Base-by-base conservation (phyloP, 1,284 basidiomycete species). In the Ustilago cynodontis region DNA sequence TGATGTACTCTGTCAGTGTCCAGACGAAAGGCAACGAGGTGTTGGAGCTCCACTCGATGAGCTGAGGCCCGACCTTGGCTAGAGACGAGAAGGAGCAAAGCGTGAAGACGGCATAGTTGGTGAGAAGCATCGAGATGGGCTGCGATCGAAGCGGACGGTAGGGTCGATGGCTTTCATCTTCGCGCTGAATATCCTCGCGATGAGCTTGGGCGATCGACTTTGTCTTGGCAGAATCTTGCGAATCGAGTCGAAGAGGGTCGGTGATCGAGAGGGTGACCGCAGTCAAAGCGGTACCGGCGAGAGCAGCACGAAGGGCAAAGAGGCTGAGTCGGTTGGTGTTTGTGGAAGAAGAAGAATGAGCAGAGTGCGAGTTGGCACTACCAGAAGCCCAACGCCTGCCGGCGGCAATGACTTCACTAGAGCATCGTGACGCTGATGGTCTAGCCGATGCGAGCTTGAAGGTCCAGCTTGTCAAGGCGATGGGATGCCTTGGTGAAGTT, bases 81-180 rank as follows among this genome's bases (percentile, higher is more conserved):
- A 97, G 86, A 0, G 88, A 82, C 2, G 94, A 93, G 31, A 93
- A 87, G 9, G 92, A 93, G 85, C 92, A 93, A 85, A 93, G 88
- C 13, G 92, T 89, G 87, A 92, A 96, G 45, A 95, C 94, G 54
- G 91, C 84, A 80, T 94, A 95, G 1, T 93, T 88, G 59, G 94
- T 90, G 26, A 91, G 51, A 24, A 92, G 88, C 29, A 87, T 82
- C 3, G 86, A 77, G 20, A 67, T 41, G 29, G 78, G 64, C 28
- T 77, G 74, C 16, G 59, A 39, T 18, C 62, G 59, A 1, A 79
- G 60, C 2, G 77, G 77, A 16, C 73, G 70, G 39, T 73, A 58
- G 2, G 75, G 75, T 1, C 60, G 56, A 39, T 70, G 54, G 4
- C 66, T 35, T 24, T 77, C 75, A 51, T 73, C 70, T 49, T 77